Evolutionary conservation across 2,329 filamentous ascomycete genomes (phyloP), one percentile per base, ranked within the genome.

Genomic region (Colletotrichum kahawae): DNA sequence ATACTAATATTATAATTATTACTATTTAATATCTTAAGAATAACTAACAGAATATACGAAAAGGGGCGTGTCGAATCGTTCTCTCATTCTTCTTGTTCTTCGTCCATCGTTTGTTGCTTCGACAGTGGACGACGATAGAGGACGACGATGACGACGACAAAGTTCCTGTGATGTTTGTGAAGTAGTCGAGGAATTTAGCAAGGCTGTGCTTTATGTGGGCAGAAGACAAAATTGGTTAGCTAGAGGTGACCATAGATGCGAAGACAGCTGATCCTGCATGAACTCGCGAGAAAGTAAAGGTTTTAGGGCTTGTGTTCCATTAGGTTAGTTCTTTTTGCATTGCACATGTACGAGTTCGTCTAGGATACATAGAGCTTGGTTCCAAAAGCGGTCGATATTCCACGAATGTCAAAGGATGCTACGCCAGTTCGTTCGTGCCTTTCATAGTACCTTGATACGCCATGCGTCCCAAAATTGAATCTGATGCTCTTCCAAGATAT

Each of bases 361-460:
- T 67, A 51, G 18, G 29, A 31, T 68, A 75, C 69, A 75, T 71
- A 75, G 63, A 33, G 59, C 63, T 36, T 71, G 75, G 71, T 67
- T 31, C 67, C 67, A 62, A 75, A 74, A 75, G 51, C 67, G 57
- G 34, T 65, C 27, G 67, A 75, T 76, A 75, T 76, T 57, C 71
- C 75, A 71, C 67, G 29, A 67, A 65, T 67, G 67, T 64, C 64
- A 67, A 74, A 67, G 57, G 36, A 68, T 75, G 67, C 21, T 57
- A 54, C 29, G 56, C 43, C 16, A 63, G 33, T 51, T n/a, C 63
- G 16, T 43, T 27, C n/a, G 16, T 27, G 31, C 36, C 7, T 54
- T n/a, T 18, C 13, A 7, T 33, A 16, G 27, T n/a, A 5, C 56
- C 56, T 10, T 29, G 21, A 34, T 10, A 71, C 36, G 24, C 27